A percentile compares a stretch with the other conserved stretches of the same genome.
Conservation (phyloP, 2,329 filamentous ascomycete species). For the Lecanicillium sp. region DNA sequence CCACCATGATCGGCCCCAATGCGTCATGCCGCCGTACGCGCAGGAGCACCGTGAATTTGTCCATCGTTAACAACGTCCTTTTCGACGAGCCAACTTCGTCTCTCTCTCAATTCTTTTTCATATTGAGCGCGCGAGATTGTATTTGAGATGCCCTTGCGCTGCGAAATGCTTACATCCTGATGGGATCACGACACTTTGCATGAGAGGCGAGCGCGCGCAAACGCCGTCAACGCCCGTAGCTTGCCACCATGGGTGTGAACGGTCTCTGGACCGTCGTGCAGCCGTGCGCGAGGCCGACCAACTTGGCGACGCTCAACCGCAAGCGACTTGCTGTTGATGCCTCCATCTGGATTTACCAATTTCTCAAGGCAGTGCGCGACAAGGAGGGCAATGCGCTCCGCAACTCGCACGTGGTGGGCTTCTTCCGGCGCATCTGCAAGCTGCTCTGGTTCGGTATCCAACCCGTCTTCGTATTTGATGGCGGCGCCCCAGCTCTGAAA, state of each 20-base stretch:
- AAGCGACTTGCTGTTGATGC: slow-evolving; percentile 96
- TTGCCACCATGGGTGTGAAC: slow-evolving; percentile 78
- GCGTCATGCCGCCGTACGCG: slow-evolving; percentile 6
- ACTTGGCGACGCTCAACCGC: slow-evolving; percentile 90
- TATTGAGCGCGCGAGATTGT: neutral
- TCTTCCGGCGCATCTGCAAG: slow-evolving; percentile 98
- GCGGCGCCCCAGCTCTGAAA: slow-evolving; percentile 85
- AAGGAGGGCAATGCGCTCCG: slow-evolving; percentile 95
- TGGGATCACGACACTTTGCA: neutral
- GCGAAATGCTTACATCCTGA: slow-evolving; percentile 6
- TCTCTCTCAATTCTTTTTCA: slow-evolving; percentile 3
- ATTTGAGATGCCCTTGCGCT: neutral
- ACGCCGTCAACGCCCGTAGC: neutral
- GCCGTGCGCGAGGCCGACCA: slow-evolving; percentile 90
- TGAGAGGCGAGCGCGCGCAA: neutral
- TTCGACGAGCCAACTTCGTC: slow-evolving; percentile 1
- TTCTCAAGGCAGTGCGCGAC: slow-evolving; percentile 95
- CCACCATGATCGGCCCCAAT: neutral
- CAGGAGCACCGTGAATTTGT: slow-evolving; percentile 9
- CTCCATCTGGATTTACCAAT: slow-evolving; percentile 99
- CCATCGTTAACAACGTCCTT: slow-evolving; percentile 1
- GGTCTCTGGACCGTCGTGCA: slow-evolving; percentile 95
- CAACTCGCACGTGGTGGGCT: slow-evolving; percentile 93
- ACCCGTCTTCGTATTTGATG: slow-evolving; percentile 97
- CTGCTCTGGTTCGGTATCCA: slow-evolving; percentile 93